Conservation (phyloP, 1,284 basidiomycete species). For the Cystobasidium slooffiae region DNA sequence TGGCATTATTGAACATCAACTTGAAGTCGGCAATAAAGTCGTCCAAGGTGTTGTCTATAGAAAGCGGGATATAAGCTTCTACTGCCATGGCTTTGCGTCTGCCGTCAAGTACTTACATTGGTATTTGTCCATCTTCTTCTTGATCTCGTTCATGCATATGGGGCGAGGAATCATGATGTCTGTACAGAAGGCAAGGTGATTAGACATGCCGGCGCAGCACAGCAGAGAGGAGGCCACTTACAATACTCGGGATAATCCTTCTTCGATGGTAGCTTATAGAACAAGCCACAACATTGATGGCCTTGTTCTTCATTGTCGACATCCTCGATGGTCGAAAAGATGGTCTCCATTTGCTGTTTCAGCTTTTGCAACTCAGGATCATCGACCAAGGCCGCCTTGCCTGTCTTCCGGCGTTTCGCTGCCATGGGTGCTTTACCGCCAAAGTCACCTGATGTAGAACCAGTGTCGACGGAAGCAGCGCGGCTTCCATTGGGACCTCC, state of each 20-base stretch:
- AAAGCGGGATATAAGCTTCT: background rate
- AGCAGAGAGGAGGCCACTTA: conserved; percentile 34
- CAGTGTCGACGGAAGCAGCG: conserved; percentile 28
- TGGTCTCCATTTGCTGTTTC: conserved; percentile 82
- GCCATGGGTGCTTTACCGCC: conserved; percentile 74
- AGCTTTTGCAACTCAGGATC: conserved; percentile 68
- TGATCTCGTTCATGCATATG: conserved; percentile 84
- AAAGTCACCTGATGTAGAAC: conserved; percentile 34
- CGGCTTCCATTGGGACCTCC: conserved; percentile 31
- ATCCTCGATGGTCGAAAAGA: conserved; percentile 75
- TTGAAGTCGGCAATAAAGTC: conserved; percentile 78
- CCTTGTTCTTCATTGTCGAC: conserved; percentile 62
- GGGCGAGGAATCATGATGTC: conserved; percentile 73
- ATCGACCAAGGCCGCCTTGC: conserved; percentile 63
- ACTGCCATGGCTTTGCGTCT: background rate
- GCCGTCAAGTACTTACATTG: conserved; percentile 48
- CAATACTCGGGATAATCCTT: conserved; percentile 87
- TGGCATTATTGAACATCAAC: conserved; percentile 89
- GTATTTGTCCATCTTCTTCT: conserved; percentile 74
- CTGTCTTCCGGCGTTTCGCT: conserved; percentile 58
- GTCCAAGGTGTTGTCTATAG: conserved; percentile 69
- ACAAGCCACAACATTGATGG: conserved; percentile 50
- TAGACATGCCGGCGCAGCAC: background rate
- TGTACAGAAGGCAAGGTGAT: background rate
- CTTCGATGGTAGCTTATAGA: conserved; percentile 57